Base-by-base conservation (phyloP, 202 grass and related monocot species). In the Sporobolus alterniflorus region DNA sequence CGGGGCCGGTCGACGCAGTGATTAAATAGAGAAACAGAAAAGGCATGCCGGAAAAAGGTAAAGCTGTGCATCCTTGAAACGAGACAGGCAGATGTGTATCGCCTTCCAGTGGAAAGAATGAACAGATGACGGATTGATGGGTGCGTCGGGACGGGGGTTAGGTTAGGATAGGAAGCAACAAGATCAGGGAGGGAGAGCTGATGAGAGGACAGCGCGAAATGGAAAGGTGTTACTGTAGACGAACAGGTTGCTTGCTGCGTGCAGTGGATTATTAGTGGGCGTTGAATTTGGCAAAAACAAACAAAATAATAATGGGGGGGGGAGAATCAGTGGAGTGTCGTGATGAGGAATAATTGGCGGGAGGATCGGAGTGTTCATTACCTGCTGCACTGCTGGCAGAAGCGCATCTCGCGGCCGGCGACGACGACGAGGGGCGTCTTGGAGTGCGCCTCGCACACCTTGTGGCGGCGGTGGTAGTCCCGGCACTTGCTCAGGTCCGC, bases 381-480 rank as follows among this genome's bases (percentile, higher is more conserved):
- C 95, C 95, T 98, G 88, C 95, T 98, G 77, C 95, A 98, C 84
- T 98, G 95, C 76, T 98, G 95, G 85, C 92, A 98, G 80, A 98
- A 98, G 65, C 95, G 91, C 84, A 95, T 94, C 82, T 98, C 86
- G 49, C 89, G 81, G 42, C 95, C 92, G 21, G 87, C 75, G 47
- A 98, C 87, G 77, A 88, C 76, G 80, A 98, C 92, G 65, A 98
- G 54, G 47, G 95, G 84, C 7, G 90, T 95, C 86, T 98, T 98
- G 51, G 90, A 91, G 71, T 98, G 95, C 28, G 75, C 67, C 88
- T 98, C 95, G 81, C 95, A 98, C 47, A 98, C 95, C 90, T 98
- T 98, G 84, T 98, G 95, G 41, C 95, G 89, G 36, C 92, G 85
- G 68, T 98, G 95, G 76, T 98, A 98, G 71, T 98, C 95, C n/a